Evolutionary conservation across 2,329 filamentous ascomycete species (phyloP).

Genomic region (Microthyrium microscopicum): DNA sequence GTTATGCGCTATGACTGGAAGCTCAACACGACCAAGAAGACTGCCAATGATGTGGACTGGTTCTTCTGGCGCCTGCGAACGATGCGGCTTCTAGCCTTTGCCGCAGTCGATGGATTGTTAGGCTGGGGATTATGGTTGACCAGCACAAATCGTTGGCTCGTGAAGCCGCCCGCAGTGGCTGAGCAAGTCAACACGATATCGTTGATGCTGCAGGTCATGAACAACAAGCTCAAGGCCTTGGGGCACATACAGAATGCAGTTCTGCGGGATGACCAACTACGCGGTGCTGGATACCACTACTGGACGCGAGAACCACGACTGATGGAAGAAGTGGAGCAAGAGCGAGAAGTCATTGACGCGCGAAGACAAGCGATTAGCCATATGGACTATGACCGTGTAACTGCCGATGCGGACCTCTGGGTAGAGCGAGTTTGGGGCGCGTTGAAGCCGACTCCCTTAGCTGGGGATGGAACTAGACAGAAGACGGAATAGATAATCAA

Average conservation of each 20-base stretch:
- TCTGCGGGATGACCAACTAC: slow-evolving; percentile 54
- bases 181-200: slow-evolving; percentile 51
- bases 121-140: slow-evolving; percentile 57
- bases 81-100: slow-evolving; percentile 47
- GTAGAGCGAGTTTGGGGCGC: slow-evolving; percentile 17
- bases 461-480: no score
- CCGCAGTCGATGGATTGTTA: slow-evolving; percentile 44
- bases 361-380: slow-evolving; percentile 50
- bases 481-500: no score
- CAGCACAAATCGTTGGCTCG: slow-evolving; percentile 64
- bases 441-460: not conserved
- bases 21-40: slow-evolving; percentile 44
- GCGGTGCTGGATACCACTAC: slow-evolving; percentile 50
- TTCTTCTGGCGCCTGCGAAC: slow-evolving; percentile 55
- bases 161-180: slow-evolving; percentile 40
- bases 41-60: slow-evolving; percentile 44
- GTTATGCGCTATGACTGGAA: slow-evolving; percentile 49
- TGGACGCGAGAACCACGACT: slow-evolving; percentile 64
- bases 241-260: slow-evolving; percentile 69
- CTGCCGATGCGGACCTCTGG: slow-evolving; percentile 47
- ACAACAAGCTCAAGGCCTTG: slow-evolving; percentile 53
- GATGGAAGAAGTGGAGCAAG: slow-evolving; percentile 62
- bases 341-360: slow-evolving; percentile 55
- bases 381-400: slow-evolving; percentile 45
- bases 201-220: slow-evolving; percentile 39